Conservation (phyloP, 371 early-diverging fungal genomes). For the Haplosporangium sp. region DNA sequence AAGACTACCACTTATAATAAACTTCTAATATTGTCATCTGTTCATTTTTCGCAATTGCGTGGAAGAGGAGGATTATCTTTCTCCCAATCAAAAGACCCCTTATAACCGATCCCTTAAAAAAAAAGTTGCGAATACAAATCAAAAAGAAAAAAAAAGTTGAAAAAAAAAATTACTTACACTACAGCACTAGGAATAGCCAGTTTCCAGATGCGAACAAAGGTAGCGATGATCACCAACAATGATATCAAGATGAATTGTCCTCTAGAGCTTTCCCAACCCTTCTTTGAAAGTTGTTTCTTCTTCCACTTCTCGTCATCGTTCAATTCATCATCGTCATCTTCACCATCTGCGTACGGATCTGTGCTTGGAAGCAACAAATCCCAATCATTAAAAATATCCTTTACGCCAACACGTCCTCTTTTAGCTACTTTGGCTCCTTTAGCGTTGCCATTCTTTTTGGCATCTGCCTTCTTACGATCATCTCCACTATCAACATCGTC, state of each 20-base stretch:
- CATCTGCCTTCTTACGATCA: slow-evolving; percentile 1
- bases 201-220: slow-evolving; percentile 41
- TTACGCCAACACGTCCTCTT: slow-evolving; percentile 10
- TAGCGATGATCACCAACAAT: slow-evolving; percentile 15
- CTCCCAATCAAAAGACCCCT: neutral
- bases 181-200: slow-evolving; percentile 29
- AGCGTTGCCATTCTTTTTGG: neutral
- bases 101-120: neutral
- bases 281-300: slow-evolving; percentile 24
- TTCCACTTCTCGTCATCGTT: slow-evolving; percentile 36
- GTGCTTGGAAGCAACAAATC: slow-evolving; percentile 24
- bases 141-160: neutral
- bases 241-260: slow-evolving; percentile 27
- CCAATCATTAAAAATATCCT: slow-evolving; percentile 34
- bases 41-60: neutral
- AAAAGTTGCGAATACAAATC: no score
- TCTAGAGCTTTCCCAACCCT: slow-evolving; percentile 32
- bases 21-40: neutral
- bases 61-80: neutral
- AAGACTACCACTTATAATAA: slow-evolving; percentile 3
- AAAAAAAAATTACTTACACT: slow-evolving; percentile 21
- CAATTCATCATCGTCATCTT: slow-evolving; percentile 1
- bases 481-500: slow-evolving; percentile 12
- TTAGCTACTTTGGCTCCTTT: neutral
- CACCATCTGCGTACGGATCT: slow-evolving; percentile 1